Conservation (phyloP, 1,139 yeast species). For the Saccharomycopsis hybrid region DNA sequence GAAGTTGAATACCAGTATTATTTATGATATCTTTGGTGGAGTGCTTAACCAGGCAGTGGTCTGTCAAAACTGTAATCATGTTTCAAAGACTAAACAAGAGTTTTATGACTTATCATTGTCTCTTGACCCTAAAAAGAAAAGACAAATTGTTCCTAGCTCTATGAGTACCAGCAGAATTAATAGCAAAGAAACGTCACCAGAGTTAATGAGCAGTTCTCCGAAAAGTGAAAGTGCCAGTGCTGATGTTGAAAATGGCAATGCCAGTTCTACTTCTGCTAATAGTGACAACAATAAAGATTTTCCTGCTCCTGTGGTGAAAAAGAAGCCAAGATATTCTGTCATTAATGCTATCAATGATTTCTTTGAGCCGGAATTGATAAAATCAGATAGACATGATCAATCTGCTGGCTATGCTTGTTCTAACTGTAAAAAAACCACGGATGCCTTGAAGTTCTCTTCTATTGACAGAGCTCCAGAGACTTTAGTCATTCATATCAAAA, state of each 20-base stretch:
- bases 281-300: no score
- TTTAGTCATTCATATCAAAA: constrained; percentile 74
- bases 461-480: constrained; percentile 86
- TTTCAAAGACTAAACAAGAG: constrained; percentile 88
- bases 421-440: constrained; percentile 68
- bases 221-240: neutral
- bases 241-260: constrained; percentile 21
- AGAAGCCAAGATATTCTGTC: constrained; percentile 45
- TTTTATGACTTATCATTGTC: constrained; percentile 86
- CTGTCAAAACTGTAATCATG: constrained; percentile 71
- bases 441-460: constrained; percentile 68
- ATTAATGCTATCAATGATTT: constrained; percentile 72
- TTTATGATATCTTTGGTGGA: constrained; percentile 94
- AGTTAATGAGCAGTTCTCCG: constrained; percentile 7
- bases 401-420: constrained; percentile 79
- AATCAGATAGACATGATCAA: constrained; percentile 54
- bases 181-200: constrained; percentile 17
- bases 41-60: constrained; percentile 75
- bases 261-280: constrained; percentile 5
- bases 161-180: constrained; percentile 14
- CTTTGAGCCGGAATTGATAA: constrained; percentile 72
- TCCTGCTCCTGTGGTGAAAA: neutral
- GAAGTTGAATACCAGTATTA: constrained; percentile 71
- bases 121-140: constrained; percentile 43
- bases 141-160: constrained; percentile 26